Conservation (phyloP, 1,139 yeast species). For the Kodamaea suecica region DNA sequence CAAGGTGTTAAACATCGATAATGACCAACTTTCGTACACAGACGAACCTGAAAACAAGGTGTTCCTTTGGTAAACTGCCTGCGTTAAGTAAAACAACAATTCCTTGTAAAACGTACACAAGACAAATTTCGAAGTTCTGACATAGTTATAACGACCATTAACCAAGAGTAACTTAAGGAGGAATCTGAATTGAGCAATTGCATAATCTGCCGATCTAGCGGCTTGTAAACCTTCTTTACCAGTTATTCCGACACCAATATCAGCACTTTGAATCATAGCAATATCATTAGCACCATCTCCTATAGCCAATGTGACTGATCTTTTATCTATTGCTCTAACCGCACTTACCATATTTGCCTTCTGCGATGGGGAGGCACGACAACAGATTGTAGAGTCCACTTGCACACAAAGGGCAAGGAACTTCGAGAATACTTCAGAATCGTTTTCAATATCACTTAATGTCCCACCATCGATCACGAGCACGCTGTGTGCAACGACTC, state of each 20-base stretch:
- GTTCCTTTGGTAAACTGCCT: conserved; percentile 80
- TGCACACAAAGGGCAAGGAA: conserved; percentile 82
- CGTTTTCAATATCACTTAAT: conserved; percentile 65
- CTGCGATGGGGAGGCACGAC: conserved; percentile 96
- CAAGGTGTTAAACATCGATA: conserved; percentile 93
- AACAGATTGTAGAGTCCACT: conserved; percentile 88
- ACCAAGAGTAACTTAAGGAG: conserved; percentile 78
- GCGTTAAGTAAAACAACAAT: conserved; percentile 81
- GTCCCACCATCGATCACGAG: conserved; percentile 93
- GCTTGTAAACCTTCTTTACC: conserved; percentile 98
- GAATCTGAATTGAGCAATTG: conserved; percentile 91
- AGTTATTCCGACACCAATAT: conserved; percentile 94
- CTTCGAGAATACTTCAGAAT: conserved; percentile 64
- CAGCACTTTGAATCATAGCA: conserved; percentile 99
- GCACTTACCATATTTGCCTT: conserved; percentile 85
- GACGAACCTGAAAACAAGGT: conserved; percentile 93
- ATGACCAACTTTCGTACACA: conserved; percentile 91
- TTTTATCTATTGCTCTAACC: conserved; percentile 62
- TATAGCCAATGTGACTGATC: conserved; percentile 84
- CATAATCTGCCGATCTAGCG: conserved; percentile 90
- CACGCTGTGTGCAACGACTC: conserved; percentile 87
- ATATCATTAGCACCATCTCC: conserved; percentile 99
- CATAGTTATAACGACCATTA: conserved; percentile 93
- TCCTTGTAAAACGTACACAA: conserved; percentile 95
- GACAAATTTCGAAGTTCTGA: conserved; percentile 87